Percentiles rank a stretch among this genome's conserved stretches.
Conservation (phyloP, 2,329 filamentous ascomycete species). For the Pleoardoris graminearum region DNA sequence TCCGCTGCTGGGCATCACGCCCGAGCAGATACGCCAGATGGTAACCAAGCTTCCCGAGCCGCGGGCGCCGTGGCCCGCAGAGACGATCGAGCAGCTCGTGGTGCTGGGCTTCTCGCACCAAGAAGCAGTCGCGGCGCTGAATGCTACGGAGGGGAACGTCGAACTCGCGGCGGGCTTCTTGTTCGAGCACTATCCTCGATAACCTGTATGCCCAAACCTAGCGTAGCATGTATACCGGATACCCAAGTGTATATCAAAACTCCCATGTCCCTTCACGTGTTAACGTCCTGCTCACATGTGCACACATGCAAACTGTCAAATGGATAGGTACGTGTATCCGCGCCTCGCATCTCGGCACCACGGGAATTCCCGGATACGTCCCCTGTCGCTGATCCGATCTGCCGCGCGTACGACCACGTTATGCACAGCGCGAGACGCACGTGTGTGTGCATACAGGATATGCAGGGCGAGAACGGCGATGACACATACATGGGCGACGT, state of each 20-base stretch:
- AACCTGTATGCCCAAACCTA: background rate
- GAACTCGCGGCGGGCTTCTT: constrained; percentile 54
- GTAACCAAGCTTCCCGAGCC: constrained; percentile 38
- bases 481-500: background rate
- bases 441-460: background rate
- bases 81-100: constrained; percentile 48
- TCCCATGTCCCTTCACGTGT: too few relatives aligned
- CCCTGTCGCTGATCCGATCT: background rate
- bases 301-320: too few relatives aligned
- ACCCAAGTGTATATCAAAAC: too few relatives aligned
- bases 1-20: constrained; percentile 29
- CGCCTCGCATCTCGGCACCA: background rate
- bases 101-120: constrained; percentile 52
- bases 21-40: constrained; percentile 40
- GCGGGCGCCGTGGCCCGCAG: constrained; percentile 44
- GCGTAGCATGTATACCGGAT: background rate
- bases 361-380: too few relatives aligned
- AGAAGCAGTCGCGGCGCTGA: constrained; percentile 53
- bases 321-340: too few relatives aligned
- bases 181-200: constrained; percentile 46
- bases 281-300: too few relatives aligned
- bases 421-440: background rate
- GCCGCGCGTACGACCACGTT: background rate
- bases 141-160: constrained; percentile 54
- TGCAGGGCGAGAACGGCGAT: background rate